Evolutionary conservation across 768 basidiomycete species (phyloP), one percentile per base, ranked within the genome.

Genomic region (Erythrobasidium yunnanense): DNA sequence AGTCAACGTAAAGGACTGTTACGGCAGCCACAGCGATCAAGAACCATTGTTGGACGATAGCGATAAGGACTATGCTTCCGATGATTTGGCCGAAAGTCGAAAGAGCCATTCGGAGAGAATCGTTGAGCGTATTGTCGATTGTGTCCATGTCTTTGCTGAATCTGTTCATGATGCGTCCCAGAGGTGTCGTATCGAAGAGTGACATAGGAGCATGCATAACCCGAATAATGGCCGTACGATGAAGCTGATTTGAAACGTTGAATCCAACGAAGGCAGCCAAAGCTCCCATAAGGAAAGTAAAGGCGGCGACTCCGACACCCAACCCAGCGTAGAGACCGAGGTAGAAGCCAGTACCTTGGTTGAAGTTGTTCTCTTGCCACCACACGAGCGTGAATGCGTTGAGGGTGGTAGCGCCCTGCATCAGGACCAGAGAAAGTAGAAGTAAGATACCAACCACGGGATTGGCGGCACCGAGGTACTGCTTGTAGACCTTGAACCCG

Each of bases 191-290:
- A 73, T 92, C 90, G 73, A 90, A 92, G 78, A 90, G 91, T 5
- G 83, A 84, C 85, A 88, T 90, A 0, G 89, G 89, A 0, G 88
- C 87, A 73, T 84, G 82, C 81, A 92, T 82, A 52, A 90, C 81
- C 22, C 85, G 82, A 6, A 78, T 76, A 60, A 87, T 81, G 4
- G 87, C 84, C 67, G 76, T 77, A 83, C 85, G 34, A 71, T 88
- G 85, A 1, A 88, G 74, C 1, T 75, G 74, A 72, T 82, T 82
- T 5, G 89, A 91, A 1, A 89, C 86, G 73, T 85, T 85, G 74
- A 83, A 90, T 7, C 86, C 85, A 67, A 90, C 76, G 47, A 85
- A 60, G 0, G 87, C 85, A 1, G 66, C 69, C 6, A 66, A 32
- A 18, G 68, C 32, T 32, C 71, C 68, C 80, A 85, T 84, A 57